Percentiles rank a stretch among this genome's conserved stretches.
phyloP scores from a whole-genome alignment of 768 basidiomycete genomes.

The Mycena polygramma region DNA sequence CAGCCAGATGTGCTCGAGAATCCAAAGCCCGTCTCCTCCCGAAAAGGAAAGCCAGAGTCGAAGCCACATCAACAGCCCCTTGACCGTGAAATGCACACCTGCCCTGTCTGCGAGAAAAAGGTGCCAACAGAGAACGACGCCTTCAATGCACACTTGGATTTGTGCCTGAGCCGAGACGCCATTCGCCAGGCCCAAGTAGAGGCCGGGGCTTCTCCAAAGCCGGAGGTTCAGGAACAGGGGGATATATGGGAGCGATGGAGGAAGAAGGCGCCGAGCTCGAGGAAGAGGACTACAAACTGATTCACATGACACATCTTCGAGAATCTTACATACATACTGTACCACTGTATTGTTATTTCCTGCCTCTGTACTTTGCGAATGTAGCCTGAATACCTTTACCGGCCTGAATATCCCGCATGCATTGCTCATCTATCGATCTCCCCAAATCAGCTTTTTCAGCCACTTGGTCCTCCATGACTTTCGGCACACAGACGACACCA shows the following conservation, averaged over 20 bases:
- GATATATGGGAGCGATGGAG: slow-evolving; percentile 33
- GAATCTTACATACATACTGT: slow-evolving; percentile 22
- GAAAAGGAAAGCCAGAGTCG: slow-evolving; percentile 20
- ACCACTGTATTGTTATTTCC: slow-evolving; percentile 45
- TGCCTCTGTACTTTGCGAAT: slow-evolving; percentile 83
- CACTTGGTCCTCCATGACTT: slow-evolving; percentile 65
- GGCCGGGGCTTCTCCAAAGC: slow-evolving; percentile 39
- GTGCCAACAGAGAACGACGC: slow-evolving; percentile 80
- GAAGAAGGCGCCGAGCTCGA: slow-evolving; percentile 28
- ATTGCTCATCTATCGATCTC: slow-evolving; percentile 75
- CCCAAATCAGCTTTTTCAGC: slow-evolving; percentile 69
- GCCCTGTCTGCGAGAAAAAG: slow-evolving; percentile 79
- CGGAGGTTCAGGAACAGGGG: slow-evolving; percentile 16
- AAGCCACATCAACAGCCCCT: slow-evolving; percentile 8
- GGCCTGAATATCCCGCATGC: slow-evolving; percentile 79
- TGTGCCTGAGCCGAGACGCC: slow-evolving; percentile 84
- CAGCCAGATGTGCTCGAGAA: not conserved
- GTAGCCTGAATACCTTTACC: slow-evolving; percentile 82
- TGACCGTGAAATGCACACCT: slow-evolving; percentile 56
- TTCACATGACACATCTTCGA: not conserved
- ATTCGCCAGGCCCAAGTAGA: slow-evolving; percentile 78
- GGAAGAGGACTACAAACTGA: slow-evolving; percentile 15
- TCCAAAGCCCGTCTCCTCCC: slow-evolving; percentile 18
- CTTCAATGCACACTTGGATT: slow-evolving; percentile 91
- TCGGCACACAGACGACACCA: slow-evolving; percentile 88